Evolutionary conservation across 2,329 filamentous ascomycete genomes (phyloP), one percentile per base, ranked within the genome.

Genomic region (Knufia fluminis): DNA sequence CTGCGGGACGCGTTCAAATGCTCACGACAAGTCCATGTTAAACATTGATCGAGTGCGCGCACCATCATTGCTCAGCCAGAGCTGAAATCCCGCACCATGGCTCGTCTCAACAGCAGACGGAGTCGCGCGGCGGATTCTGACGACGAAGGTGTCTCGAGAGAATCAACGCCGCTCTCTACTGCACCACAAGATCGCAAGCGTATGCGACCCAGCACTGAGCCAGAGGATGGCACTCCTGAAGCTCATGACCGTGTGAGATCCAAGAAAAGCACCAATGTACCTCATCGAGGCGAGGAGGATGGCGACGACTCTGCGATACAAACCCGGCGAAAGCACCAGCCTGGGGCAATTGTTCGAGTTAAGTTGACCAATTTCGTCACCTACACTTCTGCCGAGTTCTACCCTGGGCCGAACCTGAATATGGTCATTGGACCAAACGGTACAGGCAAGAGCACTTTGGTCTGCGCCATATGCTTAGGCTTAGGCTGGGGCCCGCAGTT

Each of bases 351-450:
- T 58, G 82, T 96, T 43, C 80, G 90, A 31, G 88, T 98, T 42
- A 84, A 81, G 58, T 76, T 97, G 39, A 78, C 77, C 43, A 86
- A 97, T 66, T 98, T 98, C 60, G 88, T 98, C 49, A 98, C 92
- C 0, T 98, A 98, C 68, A 89, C 86, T 44, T 81, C 83, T 47
- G 91, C 89, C 49, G 90, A 95, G 57, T 96, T 97, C 66, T 80
- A 84, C 51, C 88, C 89, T 10, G 92, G 92, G 0, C 91, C 92
- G 1, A 91, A 86, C 63, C 68, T 98, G 61, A 98, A 98, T 65
- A 97, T 98, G 91, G 83, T 98, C 47, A 95, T 98, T 59, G 92
- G 92, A 0, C 92, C 92, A n/a, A 98, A 98, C 61, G 92, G 92
- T 28, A 97, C 92, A 0, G 92, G 92, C 49, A 98, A 98, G 69